Conservation (phyloP, 2,329 filamentous ascomycete species). For the Fusarium sp. region DNA sequence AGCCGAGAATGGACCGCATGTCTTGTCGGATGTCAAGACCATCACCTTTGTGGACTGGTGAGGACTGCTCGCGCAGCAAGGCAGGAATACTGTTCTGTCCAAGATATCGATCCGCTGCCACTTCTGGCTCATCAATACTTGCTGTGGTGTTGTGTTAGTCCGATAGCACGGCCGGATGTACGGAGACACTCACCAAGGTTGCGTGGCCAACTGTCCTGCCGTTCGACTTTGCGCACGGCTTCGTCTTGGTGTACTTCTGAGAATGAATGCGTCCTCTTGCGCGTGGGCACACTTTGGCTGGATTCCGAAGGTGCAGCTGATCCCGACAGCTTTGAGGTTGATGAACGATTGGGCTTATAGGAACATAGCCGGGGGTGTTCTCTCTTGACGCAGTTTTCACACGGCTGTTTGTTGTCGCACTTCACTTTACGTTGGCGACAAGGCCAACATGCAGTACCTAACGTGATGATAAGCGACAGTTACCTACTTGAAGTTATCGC, state of each 20-base stretch:
- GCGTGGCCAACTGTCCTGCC: constrained; percentile 59
- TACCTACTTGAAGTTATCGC: constrained; percentile 35
- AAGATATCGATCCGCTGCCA: constrained; percentile 70
- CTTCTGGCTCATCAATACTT: constrained; percentile 66
- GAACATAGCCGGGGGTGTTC: constrained; percentile 75
- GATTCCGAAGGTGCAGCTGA: constrained; percentile 47
- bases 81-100: constrained; percentile 77
- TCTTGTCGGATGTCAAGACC: constrained; percentile 71
- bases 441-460: constrained; percentile 75
- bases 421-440: constrained; percentile 77
- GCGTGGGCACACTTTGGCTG: constrained; percentile 37
- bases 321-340: constrained; percentile 54
- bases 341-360: constrained; percentile 72
- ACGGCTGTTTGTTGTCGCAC: constrained; percentile 77
- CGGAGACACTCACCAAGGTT: constrained; percentile 54
- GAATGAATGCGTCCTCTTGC: constrained; percentile 54
- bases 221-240: constrained; percentile 51
- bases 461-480: constrained; percentile 32
- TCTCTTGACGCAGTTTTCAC: constrained; percentile 76
- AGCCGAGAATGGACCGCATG: constrained; percentile 74
- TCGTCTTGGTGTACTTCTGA: constrained; percentile 51
- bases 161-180: constrained; percentile 28
- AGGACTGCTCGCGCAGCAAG: constrained; percentile 72
- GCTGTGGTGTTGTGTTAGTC: constrained; percentile 52
- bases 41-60: constrained; percentile 64